Evolutionary conservation across 176 grass and related monocot genomes (phyloP).

Genomic region (Pontederia paniculata): DNA sequence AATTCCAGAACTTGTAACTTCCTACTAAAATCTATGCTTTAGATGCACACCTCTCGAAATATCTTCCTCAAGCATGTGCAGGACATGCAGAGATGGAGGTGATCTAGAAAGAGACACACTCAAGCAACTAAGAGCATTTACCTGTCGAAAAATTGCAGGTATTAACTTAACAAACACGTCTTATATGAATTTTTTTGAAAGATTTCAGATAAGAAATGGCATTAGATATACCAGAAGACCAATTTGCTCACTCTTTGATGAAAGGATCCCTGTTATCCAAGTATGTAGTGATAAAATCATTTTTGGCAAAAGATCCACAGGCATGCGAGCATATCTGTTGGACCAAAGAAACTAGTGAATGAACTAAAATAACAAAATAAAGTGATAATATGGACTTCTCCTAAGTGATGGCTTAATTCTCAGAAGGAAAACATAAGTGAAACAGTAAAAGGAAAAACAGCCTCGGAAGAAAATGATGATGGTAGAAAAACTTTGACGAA

Average conservation of each 20-base stretch:
- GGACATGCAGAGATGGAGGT: constrained; percentile 57
- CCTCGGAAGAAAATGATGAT: no score
- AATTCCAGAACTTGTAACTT: not conserved
- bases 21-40: not conserved
- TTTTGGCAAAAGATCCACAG: constrained; percentile 61
- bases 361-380: constrained; percentile 15
- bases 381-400: not conserved
- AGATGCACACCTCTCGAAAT: constrained; percentile 36
- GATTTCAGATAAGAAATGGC: constrained; percentile 7
- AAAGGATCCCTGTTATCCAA: constrained; percentile 27
- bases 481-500: no score
- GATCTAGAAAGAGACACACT: constrained; percentile 67
- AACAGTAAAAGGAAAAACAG: no score
- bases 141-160: constrained; percentile 25
- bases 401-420: no score
- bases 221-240: constrained; percentile 55
- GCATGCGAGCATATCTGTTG: constrained; percentile 79
- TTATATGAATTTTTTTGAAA: constrained; percentile 10
- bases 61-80: constrained; percentile 48
- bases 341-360: constrained; percentile 11
- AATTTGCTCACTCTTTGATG: constrained; percentile 56
- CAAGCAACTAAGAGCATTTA: constrained; percentile 84
- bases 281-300: constrained; percentile 45
- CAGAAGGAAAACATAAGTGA: no score
- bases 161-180: constrained; percentile 2